phyloP scores from a whole-genome alignment of 169 alveolate genomes.

The Plasmodium cynomolgi region DNA sequence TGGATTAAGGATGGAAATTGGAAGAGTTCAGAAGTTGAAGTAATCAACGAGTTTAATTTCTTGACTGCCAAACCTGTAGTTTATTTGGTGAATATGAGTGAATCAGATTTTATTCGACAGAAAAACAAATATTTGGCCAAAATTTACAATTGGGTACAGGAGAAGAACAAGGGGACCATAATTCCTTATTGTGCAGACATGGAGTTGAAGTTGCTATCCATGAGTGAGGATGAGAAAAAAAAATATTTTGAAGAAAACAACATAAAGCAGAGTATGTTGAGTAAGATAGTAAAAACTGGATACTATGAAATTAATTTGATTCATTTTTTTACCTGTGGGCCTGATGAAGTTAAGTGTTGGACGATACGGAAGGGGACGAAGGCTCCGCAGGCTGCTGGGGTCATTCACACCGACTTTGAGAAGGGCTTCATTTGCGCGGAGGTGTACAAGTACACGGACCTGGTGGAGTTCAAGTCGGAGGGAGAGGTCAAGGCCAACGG shows the following conservation, averaged over 20 bases:
- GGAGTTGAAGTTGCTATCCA: conserved; percentile 92
- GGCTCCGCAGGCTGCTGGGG: conserved; percentile 98
- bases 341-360: conserved; percentile 99
- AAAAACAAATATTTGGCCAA: conserved; percentile 97
- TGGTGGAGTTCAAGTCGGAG: conserved; percentile 88
- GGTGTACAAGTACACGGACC: conserved; percentile 92
- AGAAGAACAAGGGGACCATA: conserved; percentile 97
- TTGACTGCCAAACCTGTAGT: conserved; percentile 99
- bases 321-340: conserved; percentile 99
- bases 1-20: conserved; percentile 93
- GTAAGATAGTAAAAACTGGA: conserved; percentile 97
- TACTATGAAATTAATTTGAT: conserved; percentile 94
- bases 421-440: conserved; percentile 99
- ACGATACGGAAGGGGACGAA: conserved; percentile 96
- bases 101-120: conserved; percentile 95
- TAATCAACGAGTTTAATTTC: conserved; percentile 93
- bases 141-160: conserved; percentile 97
- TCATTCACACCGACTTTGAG: conserved; percentile 97
- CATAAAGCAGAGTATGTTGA: conserved; percentile 91
- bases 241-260: conserved; percentile 84
- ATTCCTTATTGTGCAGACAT: conserved; percentile 98
- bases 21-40: conserved; percentile 93
- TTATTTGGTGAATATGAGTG: conserved; percentile 96
- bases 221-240: conserved; percentile 89
- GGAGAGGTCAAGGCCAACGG: conserved; percentile 95